Base-by-base conservation (phyloP, 1,139 yeast species). In the Suhomyces coccinellae region DNA sequence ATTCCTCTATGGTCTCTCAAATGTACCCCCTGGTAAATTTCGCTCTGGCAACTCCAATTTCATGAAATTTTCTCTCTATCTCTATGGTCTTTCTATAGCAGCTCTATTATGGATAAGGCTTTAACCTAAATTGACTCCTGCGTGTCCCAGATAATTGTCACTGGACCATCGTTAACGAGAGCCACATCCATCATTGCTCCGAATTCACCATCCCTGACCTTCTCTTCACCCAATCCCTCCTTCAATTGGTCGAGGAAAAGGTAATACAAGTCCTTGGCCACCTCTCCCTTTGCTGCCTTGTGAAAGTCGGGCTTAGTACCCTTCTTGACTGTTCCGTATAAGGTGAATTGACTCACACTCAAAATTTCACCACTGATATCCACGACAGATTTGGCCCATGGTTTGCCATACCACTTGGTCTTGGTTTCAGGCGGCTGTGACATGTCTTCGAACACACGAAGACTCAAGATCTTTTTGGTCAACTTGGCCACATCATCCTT, bases 131-230 rank as follows among this genome's bases (percentile, higher is more conserved):
- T 34, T 4, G 29, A 17, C 35, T 40, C 42, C 29, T 63, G 72
- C 1, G 93, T 83, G 55, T 85, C 91, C 74, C 83, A 81, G 26
- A 82, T 76, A 26, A 86, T 80, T 0, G 95, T 85, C 7, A 84
- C 88, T 0, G 93, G 95, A 5, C 95, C 95, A 53, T 91, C 97
- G 58, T 93, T 93, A 14, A 84, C 82, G 46, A 91, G 65, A 2
- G 78, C 76, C 13, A 93, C 97, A 52, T 88, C 96, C 99, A 93
- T 93, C 96, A 91, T 87, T 8, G 95, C 98, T 0, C 98, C 99
- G 63, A 93, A 93, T 46, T 80, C 75, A 1, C 99, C 99, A 57
- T 89, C 97, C 51, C 84, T 77, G 6, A 90, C 95, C 40, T 78
- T 75, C 0, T 74, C 79, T 1, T 68, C 70, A 0, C 91, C 95